Evolutionary conservation across 805 yeast species (phyloP), one percentile per base, ranked within the genome.

Genomic region (Ogataea angusta): DNA sequence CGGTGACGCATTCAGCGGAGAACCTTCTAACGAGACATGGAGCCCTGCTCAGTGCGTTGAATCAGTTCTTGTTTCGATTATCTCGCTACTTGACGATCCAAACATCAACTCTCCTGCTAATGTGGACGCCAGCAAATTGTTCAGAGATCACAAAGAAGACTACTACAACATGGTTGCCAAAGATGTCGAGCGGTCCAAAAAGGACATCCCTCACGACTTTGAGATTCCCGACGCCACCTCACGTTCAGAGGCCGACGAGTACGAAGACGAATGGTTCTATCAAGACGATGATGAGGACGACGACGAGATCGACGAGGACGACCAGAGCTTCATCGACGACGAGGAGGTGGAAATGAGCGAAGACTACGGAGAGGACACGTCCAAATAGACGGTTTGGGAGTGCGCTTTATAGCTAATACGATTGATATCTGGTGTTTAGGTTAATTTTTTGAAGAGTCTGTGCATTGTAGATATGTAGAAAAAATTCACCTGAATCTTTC

Each of bases 21-120:
- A 90, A 63, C 91, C 90, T 2, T 95, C 88, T 54, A 82, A 83
- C 42, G 97, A 90, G 67, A 89, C 95, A 14, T 89, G 97, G 97
- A 78, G 85, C 15, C 95, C 90, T 3, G 93, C 87, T 2, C 96
- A 90, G 68, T 83, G 93, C 17, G 97, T 88, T 8, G 97, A 91
- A 65, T 72, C 85, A 23, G 96, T 91, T 8, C 74, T 91, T 56
- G 84, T 91, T 40, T 85, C 95, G 24, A 90, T 91, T 49, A 85
- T 91, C 14, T 88, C 96, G 7, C 73, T 91, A 38, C 73, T 91
- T 54, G 95, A 89, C 57, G 97, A 91, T 62, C 98, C 98, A 39
- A 91, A 91, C 66, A 82, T 86, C 44, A 77, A 80, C 46, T 86
- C 96, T 1, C 97, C 98, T 6, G 98, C 98, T 5, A 91, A 91